Evolutionary conservation across 345 rosid genomes (phyloP), one percentile per base, ranked within the genome.

Genomic region (Sapria himalayana): DNA sequence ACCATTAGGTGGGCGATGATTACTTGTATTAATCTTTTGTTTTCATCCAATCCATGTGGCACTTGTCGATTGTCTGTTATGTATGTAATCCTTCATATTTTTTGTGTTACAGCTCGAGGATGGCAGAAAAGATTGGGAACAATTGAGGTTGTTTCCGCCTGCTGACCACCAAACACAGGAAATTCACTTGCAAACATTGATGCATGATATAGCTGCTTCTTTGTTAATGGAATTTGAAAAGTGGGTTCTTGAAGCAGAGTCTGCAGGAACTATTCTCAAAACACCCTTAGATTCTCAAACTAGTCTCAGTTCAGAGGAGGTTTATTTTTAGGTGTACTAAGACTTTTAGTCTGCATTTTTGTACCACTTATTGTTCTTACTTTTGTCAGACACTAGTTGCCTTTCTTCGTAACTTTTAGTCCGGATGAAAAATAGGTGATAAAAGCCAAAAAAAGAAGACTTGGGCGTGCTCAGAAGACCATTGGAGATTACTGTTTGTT

Each of bases 231-330:
- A 73, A 43, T 84, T 91, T 27, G 99, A 91, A 56, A 91, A 91
- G 60, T 80, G 81, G 79, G 99, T 80, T 22, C 79, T 91, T 36
- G 45, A 68, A 62, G 86, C 86, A 1, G 99, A 91, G 41, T 91
- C 95, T 18, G 58, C 92, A 0, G 99, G 99, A 52, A 84, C 99
- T 29, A 73, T 73, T 45, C 63, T 91, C 62, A 91, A 91, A 74
- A 84, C 95, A 15, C 99, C 85, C 33, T 68, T 91, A 40, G 99
- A 91, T 77, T 84, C 93, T 52, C 99, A 91, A 80, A 77, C 95
- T 25, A 91, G 76, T 77, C 81, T 91, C 62, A 73, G 70, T 63
- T 76, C 98, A 60, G 98, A 82, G 93, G 95, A 89, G 95, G 93
- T 84, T 72, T 54, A 67, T 71, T 58, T 80, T 64, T 79, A 79